A percentile compares a stretch with the other conserved stretches of the same genome.
Conservation (phyloP, 2,329 filamentous ascomycete species). For the Colletotrichum australisinense region DNA sequence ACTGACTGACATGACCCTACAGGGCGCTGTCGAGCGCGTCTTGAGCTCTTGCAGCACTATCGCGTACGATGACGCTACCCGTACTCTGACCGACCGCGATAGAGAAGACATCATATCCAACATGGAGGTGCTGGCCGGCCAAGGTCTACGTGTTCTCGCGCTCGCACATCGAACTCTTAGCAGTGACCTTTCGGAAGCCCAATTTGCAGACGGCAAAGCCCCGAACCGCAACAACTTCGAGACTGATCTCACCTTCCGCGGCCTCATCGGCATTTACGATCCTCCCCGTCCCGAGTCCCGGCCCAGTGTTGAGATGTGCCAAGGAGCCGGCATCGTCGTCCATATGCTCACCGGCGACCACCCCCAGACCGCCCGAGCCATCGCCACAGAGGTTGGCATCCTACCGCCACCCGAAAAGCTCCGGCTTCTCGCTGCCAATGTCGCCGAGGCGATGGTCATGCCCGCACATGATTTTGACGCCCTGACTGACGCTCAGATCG, state of each 20-base stretch:
- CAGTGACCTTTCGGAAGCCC: constrained; percentile 41
- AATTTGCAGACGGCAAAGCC: constrained; percentile 49
- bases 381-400: constrained; percentile 69
- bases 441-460: constrained; percentile 67
- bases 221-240: constrained; percentile 16
- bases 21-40: constrained; percentile 77
- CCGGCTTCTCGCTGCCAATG: constrained; percentile 57
- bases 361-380: constrained; percentile 66
- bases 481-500: constrained; percentile 68
- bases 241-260: constrained; percentile 30
- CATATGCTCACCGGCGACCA: constrained; percentile 74
- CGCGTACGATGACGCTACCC: constrained; percentile 40
- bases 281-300: constrained; percentile 72
- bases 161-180: constrained; percentile 50
- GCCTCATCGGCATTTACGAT: constrained; percentile 53
- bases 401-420: constrained; percentile 54
- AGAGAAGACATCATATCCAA: constrained; percentile 68
- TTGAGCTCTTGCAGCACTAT: constrained; percentile 65
- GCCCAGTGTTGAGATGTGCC: constrained; percentile 62
- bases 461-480: constrained; percentile 70
- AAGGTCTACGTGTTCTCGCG: constrained; percentile 75
- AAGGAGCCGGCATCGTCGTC: constrained; percentile 66
- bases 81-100: constrained; percentile 54
- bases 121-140: constrained; percentile 71
- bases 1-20: too few species aligned